Conservation (phyloP, 768 basidiomycete genomes). For the Harrya chromipes region DNA sequence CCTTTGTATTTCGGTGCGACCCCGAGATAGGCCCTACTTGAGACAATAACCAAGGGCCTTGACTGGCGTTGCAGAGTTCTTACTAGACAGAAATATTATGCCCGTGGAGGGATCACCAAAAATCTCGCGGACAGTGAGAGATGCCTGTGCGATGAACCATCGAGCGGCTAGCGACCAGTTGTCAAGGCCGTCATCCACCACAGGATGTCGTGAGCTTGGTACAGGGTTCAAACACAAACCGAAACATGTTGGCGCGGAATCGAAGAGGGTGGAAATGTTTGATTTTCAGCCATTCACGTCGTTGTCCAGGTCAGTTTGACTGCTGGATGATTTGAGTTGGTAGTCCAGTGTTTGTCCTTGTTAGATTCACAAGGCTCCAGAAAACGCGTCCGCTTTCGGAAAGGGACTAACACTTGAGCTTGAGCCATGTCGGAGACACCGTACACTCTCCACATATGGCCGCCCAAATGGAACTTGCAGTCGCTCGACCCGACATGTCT, state of each 20-base stretch:
- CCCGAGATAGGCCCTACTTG: conserved; percentile 40
- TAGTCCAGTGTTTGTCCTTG: conserved; percentile 10
- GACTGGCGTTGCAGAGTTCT: conserved; percentile 39
- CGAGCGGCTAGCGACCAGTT: no score
- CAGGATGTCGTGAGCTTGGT: no score
- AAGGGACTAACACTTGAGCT: no score
- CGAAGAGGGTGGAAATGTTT: no score
- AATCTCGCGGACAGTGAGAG: conserved; percentile 6
- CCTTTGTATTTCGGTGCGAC: no score
- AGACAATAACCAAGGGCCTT: background rate
- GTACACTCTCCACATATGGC: conserved; percentile 62
- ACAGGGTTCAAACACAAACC: no score
- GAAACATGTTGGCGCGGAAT: no score
- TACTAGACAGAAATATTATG: conserved; percentile 51
- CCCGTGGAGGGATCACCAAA: conserved; percentile 25
- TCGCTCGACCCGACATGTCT: conserved; percentile 68
- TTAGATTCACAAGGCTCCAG: background rate
- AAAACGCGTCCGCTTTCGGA: no score
- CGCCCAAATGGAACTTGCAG: conserved; percentile 58
- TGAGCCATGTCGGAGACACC: conserved; percentile 18
- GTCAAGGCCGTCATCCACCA: no score
- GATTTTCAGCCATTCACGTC: no score
- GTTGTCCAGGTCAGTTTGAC: no score
- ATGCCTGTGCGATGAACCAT: conserved; percentile 27
- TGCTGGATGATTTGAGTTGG: background rate